Evolutionary conservation across 1,284 basidiomycete species (phyloP).

Genomic region (Apiotrichum porosum): DNA sequence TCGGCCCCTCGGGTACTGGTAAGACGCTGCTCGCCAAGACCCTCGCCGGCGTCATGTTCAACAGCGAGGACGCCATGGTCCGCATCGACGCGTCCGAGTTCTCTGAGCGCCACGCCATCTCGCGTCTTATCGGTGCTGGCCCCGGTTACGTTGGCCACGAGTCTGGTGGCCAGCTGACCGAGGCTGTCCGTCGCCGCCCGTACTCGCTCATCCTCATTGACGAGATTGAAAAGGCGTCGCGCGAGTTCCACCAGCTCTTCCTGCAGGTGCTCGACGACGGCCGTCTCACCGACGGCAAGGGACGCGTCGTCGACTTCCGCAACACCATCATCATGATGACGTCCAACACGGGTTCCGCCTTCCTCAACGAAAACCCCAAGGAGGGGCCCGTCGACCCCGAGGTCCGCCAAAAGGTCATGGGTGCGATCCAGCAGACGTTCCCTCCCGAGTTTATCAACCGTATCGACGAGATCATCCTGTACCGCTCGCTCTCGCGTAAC

Average conservation of each 20-base stretch:
- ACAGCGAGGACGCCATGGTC: constrained; percentile 55
- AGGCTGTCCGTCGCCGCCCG: constrained; percentile 51
- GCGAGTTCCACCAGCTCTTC: constrained; percentile 57
- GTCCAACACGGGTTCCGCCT: constrained; percentile 54
- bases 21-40: constrained; percentile 56
- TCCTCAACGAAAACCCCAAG: constrained; percentile 53
- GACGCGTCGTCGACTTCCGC: constrained; percentile 46
- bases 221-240: constrained; percentile 54
- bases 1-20: constrained; percentile 53
- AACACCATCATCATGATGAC: constrained; percentile 54
- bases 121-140: constrained; percentile 54
- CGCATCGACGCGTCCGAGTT: constrained; percentile 56
- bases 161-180: constrained; percentile 55
- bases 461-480: constrained; percentile 54
- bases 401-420: constrained; percentile 49
- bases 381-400: constrained; percentile 48
- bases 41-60: constrained; percentile 55
- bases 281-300: constrained; percentile 51
- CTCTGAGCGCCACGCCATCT: constrained; percentile 55
- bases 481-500: constrained; percentile 51
- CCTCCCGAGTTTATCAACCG: constrained; percentile 58
- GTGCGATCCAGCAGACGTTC: constrained; percentile 53
- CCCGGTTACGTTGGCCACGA: constrained; percentile 59
- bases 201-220: constrained; percentile 51
- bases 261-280: constrained; percentile 58